Evolutionary conservation across 352 stramenopile species (phyloP).

Genomic region (Phytophthora citrophthora): DNA sequence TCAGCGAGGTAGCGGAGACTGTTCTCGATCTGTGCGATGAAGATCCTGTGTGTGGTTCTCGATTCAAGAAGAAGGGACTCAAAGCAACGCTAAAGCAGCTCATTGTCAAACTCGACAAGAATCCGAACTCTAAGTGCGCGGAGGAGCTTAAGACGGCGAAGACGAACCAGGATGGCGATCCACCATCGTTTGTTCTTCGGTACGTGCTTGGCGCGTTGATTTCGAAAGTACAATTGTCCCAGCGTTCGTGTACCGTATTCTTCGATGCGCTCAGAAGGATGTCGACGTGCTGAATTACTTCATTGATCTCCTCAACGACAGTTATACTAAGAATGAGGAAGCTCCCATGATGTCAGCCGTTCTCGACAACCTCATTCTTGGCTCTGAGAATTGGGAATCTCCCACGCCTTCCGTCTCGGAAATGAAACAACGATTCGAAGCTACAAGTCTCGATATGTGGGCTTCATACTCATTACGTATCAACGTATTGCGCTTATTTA

Average conservation of each 20-base stretch:
- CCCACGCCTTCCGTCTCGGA: constrained; percentile 12
- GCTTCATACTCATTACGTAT: rapidly evolving
- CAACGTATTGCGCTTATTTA: neutral
- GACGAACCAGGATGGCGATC: neutral
- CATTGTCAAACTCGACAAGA: constrained; percentile 16
- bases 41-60: constrained; percentile 20
- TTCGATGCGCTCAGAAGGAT: constrained; percentile 35
- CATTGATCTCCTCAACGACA: no score
- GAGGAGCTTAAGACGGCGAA: neutral
- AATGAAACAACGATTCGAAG: neutral
- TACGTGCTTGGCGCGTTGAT: constrained; percentile 27
- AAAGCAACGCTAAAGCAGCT: neutral
- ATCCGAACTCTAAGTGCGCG: constrained; percentile 22
- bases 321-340: no score
- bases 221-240: constrained; percentile 32
- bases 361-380: constrained; percentile 39
- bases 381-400: constrained; percentile 46
- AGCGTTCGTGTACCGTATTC: constrained; percentile 33
- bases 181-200: constrained; percentile 30
- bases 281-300: constrained; percentile 17
- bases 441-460: neutral
- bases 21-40: constrained; percentile 26
- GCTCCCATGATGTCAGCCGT: constrained; percentile 22
- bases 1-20: constrained; percentile 20
- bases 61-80: constrained; percentile 20